Evolutionary conservation across 371 early-diverging fungal species (phyloP).

Genomic region (Mucor mucedo): DNA sequence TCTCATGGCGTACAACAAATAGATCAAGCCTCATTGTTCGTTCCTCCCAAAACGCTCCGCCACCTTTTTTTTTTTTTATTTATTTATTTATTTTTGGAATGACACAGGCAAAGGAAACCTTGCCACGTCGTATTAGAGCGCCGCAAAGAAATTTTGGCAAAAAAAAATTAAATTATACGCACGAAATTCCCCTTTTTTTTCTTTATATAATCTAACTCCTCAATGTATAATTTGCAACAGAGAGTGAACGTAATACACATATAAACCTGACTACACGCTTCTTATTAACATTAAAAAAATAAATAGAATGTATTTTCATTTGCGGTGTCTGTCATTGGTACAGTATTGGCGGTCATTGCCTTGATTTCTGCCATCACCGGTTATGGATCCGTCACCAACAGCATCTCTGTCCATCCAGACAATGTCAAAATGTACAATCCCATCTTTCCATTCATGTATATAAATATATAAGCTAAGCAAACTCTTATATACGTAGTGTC

Average conservation of each 20-base stretch:
- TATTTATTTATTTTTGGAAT: not conserved
- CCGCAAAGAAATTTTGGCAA: not conserved
- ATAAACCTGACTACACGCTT: not conserved
- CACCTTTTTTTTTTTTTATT: no score
- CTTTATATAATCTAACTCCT: not conserved
- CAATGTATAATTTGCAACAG: slow-evolving; percentile 15
- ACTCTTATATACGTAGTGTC: slow-evolving; percentile 32
- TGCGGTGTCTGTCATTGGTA: slow-evolving; percentile 67
- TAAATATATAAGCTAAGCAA: not conserved
- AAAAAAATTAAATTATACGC: not conserved
- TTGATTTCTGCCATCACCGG: slow-evolving; percentile 50
- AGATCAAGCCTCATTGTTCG: no score
- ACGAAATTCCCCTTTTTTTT: not conserved
- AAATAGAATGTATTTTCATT: slow-evolving; percentile 67
- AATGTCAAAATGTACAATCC: slow-evolving; percentile 58
- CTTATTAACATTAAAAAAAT: not conserved
- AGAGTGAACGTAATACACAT: slow-evolving; percentile 7
- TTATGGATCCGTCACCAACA: slow-evolving; percentile 41
- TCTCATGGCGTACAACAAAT: no score
- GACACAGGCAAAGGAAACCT: not conserved
- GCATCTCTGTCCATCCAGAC: slow-evolving; percentile 51
- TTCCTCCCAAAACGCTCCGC: no score
- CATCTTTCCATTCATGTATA: no score
- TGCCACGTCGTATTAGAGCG: not conserved
- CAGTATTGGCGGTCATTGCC: slow-evolving; percentile 64